These are phyloP conservation scores for Fusarium sp. DNA, from an alignment of 2,329 filamentous ascomycete genomes.

Conservation along the genomic window DNA sequence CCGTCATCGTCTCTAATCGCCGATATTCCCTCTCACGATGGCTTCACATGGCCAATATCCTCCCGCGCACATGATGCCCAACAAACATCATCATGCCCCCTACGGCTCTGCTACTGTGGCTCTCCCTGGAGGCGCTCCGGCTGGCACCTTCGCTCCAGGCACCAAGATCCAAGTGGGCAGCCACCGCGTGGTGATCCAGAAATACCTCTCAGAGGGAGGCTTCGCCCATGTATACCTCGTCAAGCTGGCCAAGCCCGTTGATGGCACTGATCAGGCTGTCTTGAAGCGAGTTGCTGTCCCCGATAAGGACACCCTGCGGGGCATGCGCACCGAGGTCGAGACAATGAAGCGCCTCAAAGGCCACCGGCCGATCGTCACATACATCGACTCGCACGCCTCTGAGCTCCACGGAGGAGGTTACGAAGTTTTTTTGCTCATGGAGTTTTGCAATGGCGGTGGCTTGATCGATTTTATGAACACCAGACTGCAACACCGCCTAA, in stretches of 20 bases:
- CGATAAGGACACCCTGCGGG: slow-evolving; percentile 92
- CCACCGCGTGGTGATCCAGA: slow-evolving; percentile 94
- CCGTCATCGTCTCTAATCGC: slow-evolving; percentile 15
- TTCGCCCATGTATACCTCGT: slow-evolving; percentile 99
- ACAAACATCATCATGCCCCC: slow-evolving; percentile 58
- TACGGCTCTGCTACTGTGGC: slow-evolving; percentile 61
- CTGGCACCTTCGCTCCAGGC: slow-evolving; percentile 90
- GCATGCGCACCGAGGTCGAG: slow-evolving; percentile 98
- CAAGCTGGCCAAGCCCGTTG: slow-evolving; percentile 80
- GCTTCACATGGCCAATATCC: slow-evolving; percentile 56
- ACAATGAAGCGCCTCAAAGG: slow-evolving; percentile 99
- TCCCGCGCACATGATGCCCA: slow-evolving; percentile 46
- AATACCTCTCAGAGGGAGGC: slow-evolving; percentile 97
- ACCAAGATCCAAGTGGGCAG: slow-evolving; percentile 97
- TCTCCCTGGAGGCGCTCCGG: slow-evolving; percentile 65
- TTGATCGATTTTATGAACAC: slow-evolving; percentile 99
- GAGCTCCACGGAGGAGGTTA: slow-evolving; percentile 93
- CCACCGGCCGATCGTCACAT: slow-evolving; percentile 95
- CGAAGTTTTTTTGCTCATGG: slow-evolving; percentile 98
- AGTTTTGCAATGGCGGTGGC: slow-evolving; percentile 93
- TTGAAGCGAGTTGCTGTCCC: slow-evolving; percentile 96
- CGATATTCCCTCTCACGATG: slow-evolving; percentile 46
- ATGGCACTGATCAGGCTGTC: slow-evolving; percentile 85
- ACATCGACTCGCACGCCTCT: slow-evolving; percentile 97
- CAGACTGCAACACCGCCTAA: slow-evolving; percentile 92